These are phyloP conservation scores for Spathaspora gorwiae DNA, from an alignment of 805 yeast genomes.

Conservation along the genomic window DNA sequence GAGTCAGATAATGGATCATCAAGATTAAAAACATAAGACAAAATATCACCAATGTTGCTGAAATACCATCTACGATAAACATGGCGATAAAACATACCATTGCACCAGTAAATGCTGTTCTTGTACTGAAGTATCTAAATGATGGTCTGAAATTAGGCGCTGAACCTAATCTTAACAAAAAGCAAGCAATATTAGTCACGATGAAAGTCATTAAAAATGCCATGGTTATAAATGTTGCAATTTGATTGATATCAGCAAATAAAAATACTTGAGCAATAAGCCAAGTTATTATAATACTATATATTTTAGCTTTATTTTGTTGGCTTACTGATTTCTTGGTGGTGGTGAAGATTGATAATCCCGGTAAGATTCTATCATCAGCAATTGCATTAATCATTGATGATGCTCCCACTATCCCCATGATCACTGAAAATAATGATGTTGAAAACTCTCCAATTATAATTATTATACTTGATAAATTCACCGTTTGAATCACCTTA, in stretches of 20 bases:
- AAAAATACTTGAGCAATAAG: constrained; percentile 76
- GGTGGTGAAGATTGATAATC: constrained; percentile 49
- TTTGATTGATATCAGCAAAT: constrained; percentile 86
- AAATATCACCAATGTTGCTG: constrained; percentile 73
- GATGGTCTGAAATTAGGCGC: constrained; percentile 99
- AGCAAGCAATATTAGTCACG: constrained; percentile 91
- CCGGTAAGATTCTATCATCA: constrained; percentile 83
- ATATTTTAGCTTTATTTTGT: constrained; percentile 52
- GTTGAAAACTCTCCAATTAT: constrained; percentile 90
- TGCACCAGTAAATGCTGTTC: constrained; percentile 78
- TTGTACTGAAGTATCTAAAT: constrained; percentile 76
- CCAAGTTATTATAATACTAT: constrained; percentile 75
- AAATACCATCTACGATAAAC: constrained; percentile 90
- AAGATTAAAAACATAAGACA: constrained; percentile 64
- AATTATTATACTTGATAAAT: constrained; percentile 61
- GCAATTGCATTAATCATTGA: constrained; percentile 88
- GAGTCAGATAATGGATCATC: constrained; percentile 82
- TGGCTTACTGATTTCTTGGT: constrained; percentile 36
- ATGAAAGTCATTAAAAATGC: constrained; percentile 95
- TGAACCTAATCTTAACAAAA: constrained; percentile 76
- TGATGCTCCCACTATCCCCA: constrained; percentile 96
- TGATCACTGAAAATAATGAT: constrained; percentile 85
- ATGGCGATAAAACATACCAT: constrained; percentile 70
- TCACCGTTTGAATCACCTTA: constrained; percentile 80
- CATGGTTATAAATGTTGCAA: constrained; percentile 95